A percentile compares a stretch with the other conserved stretches of the same genome.
Evolutionary conservation across 257 asterid genomes (phyloP).

Genomic region (Anisodus tanguticus): DNA sequence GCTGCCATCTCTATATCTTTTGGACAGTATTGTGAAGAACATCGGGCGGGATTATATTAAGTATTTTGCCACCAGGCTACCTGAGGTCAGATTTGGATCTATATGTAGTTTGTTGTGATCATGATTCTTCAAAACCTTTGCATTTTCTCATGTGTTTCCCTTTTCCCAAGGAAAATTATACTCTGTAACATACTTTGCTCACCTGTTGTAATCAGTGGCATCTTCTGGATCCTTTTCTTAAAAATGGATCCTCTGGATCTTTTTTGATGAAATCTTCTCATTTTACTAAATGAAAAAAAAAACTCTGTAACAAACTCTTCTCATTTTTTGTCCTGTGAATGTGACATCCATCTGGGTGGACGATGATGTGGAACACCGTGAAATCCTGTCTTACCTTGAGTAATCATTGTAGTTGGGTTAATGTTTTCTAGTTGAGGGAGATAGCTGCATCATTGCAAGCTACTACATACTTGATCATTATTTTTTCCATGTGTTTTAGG

Average conservation of each 20-base stretch:
- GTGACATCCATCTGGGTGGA: slow-evolving; percentile 25
- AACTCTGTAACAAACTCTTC: neutral
- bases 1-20: slow-evolving; percentile 38
- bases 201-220: neutral
- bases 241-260: neutral
- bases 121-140: neutral
- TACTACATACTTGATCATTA: neutral
- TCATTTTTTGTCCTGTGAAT: neutral
- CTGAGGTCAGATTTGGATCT: slow-evolving; percentile 33
- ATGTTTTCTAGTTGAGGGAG: neutral
- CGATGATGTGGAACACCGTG: neutral
- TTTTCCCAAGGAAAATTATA: neutral
- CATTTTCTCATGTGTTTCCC: neutral
- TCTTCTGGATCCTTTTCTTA: neutral
- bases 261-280: neutral
- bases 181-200: neutral
- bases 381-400: neutral
- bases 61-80: slow-evolving; percentile 37
- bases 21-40: slow-evolving; percentile 42
- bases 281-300: neutral
- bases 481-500: slow-evolving; percentile 47
- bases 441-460: neutral
- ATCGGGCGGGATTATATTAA: slow-evolving; percentile 41
- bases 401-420: slow-evolving; percentile 6
- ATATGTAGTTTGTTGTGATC: neutral